phyloP scores from a whole-genome alignment of 108 stramenopile genomes.

The Aurantiochytrium sp. region DNA sequence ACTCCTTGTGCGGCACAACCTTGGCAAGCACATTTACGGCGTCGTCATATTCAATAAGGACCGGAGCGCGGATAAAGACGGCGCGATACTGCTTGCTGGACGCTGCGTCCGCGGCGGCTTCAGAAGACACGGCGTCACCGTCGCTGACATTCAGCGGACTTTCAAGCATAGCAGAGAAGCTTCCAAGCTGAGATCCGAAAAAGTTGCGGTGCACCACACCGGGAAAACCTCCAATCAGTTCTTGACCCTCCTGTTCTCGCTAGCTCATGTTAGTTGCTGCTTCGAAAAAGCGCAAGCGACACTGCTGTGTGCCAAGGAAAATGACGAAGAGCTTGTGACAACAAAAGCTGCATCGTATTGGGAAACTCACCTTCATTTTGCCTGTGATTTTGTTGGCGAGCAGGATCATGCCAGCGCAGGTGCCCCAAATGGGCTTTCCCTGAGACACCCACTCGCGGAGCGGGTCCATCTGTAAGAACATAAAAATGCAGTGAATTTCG shows the following conservation, averaged over 20 bases:
- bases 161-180: slow-evolving; percentile 59
- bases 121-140: not conserved
- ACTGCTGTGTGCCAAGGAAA: too few species aligned
- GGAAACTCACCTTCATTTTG: slow-evolving; percentile 60
- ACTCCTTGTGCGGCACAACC: slow-evolving; percentile 72
- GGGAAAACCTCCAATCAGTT: slow-evolving; percentile 87
- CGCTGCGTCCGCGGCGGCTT: not conserved
- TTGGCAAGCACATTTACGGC: slow-evolving; percentile 71
- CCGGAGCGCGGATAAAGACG: slow-evolving; percentile 95
- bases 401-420: slow-evolving; percentile 97
- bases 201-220: slow-evolving; percentile 90
- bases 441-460: slow-evolving; percentile 60
- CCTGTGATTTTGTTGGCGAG: slow-evolving; percentile 83
- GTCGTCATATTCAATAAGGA: slow-evolving; percentile 69
- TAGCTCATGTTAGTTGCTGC: not conserved
- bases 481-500: too few species aligned
- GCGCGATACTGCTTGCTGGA: not conserved
- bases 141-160: slow-evolving; percentile 44
- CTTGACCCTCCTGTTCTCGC: slow-evolving; percentile 70
- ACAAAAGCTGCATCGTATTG: too few species aligned
- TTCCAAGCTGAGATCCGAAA: slow-evolving; percentile 88
- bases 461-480: slow-evolving; percentile 44
- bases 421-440: slow-evolving; percentile 82
- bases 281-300: too few species aligned
- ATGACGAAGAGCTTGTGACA: too few species aligned